A percentile compares a stretch with the other conserved stretches of the same genome.
Conservation (phyloP, 805 yeast species). For the Pichia thaimueangensis region DNA sequence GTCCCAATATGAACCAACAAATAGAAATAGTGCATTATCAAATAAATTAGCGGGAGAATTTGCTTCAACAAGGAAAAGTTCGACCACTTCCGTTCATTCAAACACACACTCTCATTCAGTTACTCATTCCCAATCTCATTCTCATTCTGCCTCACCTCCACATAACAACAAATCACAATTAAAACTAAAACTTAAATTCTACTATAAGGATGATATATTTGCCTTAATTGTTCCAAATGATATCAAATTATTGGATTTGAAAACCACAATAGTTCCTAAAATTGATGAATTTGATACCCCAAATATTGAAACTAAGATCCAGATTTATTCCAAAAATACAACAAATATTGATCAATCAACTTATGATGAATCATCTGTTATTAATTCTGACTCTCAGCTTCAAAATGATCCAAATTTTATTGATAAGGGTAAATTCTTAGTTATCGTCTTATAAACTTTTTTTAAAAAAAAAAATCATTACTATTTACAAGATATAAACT, state of each 20-base stretch:
- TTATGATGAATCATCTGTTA: slow-evolving; percentile 17
- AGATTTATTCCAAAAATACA: slow-evolving; percentile 26
- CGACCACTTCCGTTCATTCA: slow-evolving; percentile 4
- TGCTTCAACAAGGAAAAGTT: slow-evolving; percentile 13
- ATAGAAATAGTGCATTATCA: slow-evolving; percentile 14
- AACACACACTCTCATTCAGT: background rate
- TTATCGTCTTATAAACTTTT: slow-evolving; percentile 17
- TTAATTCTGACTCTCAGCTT: slow-evolving; percentile 20
- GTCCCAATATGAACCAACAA: slow-evolving; percentile 40
- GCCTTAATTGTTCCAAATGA: slow-evolving; percentile 41
- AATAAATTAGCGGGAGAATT: slow-evolving; percentile 22
- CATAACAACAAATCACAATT: slow-evolving; percentile 9
- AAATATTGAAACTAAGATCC: slow-evolving; percentile 19
- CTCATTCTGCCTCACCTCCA: too few relatives aligned
- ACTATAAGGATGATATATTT: slow-evolving; percentile 75
- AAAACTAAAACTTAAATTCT: slow-evolving; percentile 64
- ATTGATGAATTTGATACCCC: slow-evolving; percentile 27
- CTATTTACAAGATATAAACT: slow-evolving; percentile 3
- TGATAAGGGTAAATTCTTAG: slow-evolving; percentile 31
- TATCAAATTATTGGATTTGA: slow-evolving; percentile 22
- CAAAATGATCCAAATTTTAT: slow-evolving; percentile 23
- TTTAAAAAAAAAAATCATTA: too few relatives aligned
- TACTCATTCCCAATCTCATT: too few relatives aligned
- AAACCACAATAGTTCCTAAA: slow-evolving; percentile 24
- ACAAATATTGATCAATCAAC: slow-evolving; percentile 20